Base-by-base conservation (phyloP, 768 basidiomycete species). In the Leccinellum rugosiceps region DNA sequence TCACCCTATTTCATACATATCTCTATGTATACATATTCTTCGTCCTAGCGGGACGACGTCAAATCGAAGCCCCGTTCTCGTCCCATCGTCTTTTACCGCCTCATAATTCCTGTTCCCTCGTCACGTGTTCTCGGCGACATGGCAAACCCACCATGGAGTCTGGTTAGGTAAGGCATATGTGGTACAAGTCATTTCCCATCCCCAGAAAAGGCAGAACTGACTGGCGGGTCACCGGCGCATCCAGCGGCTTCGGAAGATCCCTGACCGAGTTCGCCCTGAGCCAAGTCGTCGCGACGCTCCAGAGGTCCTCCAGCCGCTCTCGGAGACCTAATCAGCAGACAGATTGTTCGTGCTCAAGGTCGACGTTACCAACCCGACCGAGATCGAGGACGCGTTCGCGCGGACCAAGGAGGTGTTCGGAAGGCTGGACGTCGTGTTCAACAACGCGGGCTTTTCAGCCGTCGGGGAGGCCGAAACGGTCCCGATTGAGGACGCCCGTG, bases 211-310 rank as follows among this genome's bases (percentile, higher is more conserved):
- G n/a, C n/a, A n/a, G n/a, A n/a, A n/a, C n/a, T n/a, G n/a, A 17
- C 47, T 53, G 6, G 57, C 13, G n/a, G 76, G 79, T 78, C 30
- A 78, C 74, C 7, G 77, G 78, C 6, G 61, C 76, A 13, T 75
- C 72, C 0, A 66, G 74, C 4, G 77, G 78, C 7, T 69, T 80
- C 48, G 78, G 78, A 11, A 71, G 65, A 28, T 48, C 58, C 14
- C 62, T 75, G 54, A 65, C 68, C 4, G 72, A 77, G 56, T 52
- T 35, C 17, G 65, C 67, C 48, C 67, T 80, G 34, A 55, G 45
- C n/a, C 61, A 65, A 7, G 77, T 63, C 32, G 70, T 78, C 50
- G 78, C 80, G 6, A 78, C 79, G 19, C 66, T 77, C 77, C 78
- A 7, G 71, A 63, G 17, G 46, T 54, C 4, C 66, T 67, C 41